phyloP scores from a whole-genome alignment of 2,329 filamentous ascomycete species.

The Talaromyces pinophilus region DNA sequence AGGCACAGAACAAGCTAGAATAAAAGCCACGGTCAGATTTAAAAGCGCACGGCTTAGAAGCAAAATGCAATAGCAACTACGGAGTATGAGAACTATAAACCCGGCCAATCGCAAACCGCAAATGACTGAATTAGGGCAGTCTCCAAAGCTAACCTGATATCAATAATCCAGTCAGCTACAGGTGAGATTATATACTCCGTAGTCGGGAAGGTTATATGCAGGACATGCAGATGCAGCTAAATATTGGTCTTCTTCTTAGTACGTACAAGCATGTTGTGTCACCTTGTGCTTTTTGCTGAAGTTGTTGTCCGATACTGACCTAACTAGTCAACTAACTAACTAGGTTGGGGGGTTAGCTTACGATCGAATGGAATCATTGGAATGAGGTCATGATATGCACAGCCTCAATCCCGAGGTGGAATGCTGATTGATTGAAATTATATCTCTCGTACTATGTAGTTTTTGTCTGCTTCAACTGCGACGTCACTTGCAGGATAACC shows the following conservation, averaged over 20 bases:
- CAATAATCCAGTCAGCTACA: background rate
- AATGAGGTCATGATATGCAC: constrained; percentile 22
- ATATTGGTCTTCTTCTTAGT: background rate
- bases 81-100: background rate
- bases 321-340: background rate
- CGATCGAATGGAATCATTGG: background rate
- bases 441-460: background rate
- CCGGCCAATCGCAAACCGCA: background rate
- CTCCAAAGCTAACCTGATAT: background rate
- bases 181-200: background rate
- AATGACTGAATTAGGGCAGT: background rate
- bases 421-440: constrained; percentile 13
- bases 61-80: background rate
- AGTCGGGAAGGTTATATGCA: constrained; percentile 5
- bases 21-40: constrained; percentile 14
- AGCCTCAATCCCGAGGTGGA: constrained; percentile 2
- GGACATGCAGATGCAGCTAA: constrained; percentile 7
- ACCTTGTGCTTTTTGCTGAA: constrained; percentile 1
- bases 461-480: background rate
- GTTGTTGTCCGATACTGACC: background rate
- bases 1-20: constrained; percentile 10
- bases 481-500: constrained; percentile 10
- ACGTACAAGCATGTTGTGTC: background rate
- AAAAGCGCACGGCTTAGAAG: constrained; percentile 21
- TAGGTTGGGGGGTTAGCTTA: background rate